Base-by-base conservation (phyloP, 192 early-diverging fungal genomes). In the Jimgerdemannia lactiflua region DNA sequence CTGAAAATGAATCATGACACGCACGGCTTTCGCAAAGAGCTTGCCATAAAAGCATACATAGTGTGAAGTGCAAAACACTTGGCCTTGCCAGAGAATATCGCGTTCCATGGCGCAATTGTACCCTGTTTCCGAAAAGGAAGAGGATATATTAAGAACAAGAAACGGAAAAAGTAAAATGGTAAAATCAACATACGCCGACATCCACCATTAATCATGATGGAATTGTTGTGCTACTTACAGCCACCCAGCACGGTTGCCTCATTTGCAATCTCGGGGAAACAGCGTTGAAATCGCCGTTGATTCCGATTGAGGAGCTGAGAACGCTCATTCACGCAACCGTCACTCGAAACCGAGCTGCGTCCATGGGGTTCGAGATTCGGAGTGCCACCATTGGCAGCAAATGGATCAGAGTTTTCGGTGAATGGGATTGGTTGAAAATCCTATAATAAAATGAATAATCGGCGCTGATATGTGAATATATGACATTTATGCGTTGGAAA, bases 11-110 rank as follows among this genome's bases (percentile, higher is more conserved):
- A 89, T 10, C 29, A 84, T 78, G 63, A 90, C 69, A 41, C 83
- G 79, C 19, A 82, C 78, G 4, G 70, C 72, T 64, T 82, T 90
- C n/a, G 73, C 74, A 75, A 90, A 88, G 6, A 87, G 75, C 20
- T 87, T 87, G 0, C 86, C 88, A 39, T 89, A 88, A 43, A 89
- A 89, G 49, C 83, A 84, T 3, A 89, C 67, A 77, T 89, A 84
- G 4, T 54, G 74, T 20, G 67, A 74, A 20, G 87, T 90, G 3
- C 83, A 59, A 54, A 84, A 89, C 8, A 89, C 64, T 17, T 85
- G 79, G 9, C 87, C 87, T n/a, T 89, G 86, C 83, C 88, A 89
- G 19, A 89, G 70, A n/a, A 79, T 84, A 43, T 89, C 87, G 8
- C 86, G 70, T 43, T 89, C 87, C n/a, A 89, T 64, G 17, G 87